These are phyloP conservation scores for Cystoderma amianthinum DNA, from an alignment of 768 basidiomycete genomes.

Conservation along the genomic window DNA sequence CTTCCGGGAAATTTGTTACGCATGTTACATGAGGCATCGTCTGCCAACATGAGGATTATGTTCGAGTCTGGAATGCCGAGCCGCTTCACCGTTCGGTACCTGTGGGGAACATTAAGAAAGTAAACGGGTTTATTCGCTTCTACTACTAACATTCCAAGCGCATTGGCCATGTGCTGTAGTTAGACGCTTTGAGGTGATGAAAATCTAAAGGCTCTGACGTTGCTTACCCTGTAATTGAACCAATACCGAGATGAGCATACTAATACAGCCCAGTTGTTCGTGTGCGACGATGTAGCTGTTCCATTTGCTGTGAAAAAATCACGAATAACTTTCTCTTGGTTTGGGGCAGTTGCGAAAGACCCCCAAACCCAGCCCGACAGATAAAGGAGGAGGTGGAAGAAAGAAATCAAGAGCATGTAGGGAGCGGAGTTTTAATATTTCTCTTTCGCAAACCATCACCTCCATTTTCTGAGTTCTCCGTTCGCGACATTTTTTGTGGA, in stretches of 20 bases:
- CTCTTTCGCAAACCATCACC: slow-evolving; percentile 8
- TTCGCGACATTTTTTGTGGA: slow-evolving; percentile 2
- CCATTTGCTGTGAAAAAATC: slow-evolving; percentile 41
- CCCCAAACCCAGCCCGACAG: slow-evolving; percentile 27
- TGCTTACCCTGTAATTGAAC: slow-evolving; percentile 91
- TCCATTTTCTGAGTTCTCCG: slow-evolving; percentile 14
- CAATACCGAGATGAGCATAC: slow-evolving; percentile 93
- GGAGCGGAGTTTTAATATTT: slow-evolving; percentile 12
- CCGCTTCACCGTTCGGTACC: slow-evolving; percentile 97
- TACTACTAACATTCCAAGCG: slow-evolving; percentile 77
- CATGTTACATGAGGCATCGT: slow-evolving; percentile 91
- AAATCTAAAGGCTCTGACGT: slow-evolving; percentile 21
- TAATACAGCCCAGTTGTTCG: slow-evolving; percentile 98
- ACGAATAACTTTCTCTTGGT: slow-evolving; percentile 29
- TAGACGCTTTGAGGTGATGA: neutral
- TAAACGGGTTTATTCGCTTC: neutral
- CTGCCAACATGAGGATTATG: slow-evolving; percentile 98
- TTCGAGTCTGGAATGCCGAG: slow-evolving; percentile 98
- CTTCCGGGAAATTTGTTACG: slow-evolving; percentile 89
- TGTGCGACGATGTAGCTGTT: slow-evolving; percentile 44
- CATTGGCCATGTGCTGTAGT: slow-evolving; percentile 95
- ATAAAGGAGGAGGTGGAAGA: slow-evolving; percentile 23
- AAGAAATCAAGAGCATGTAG: slow-evolving; percentile 20
- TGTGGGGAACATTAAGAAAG: slow-evolving; percentile 16
- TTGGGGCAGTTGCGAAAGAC: slow-evolving; percentile 14